Conservation (phyloP, 2,329 filamentous ascomycete species). For the Cryphonectria radicalis region DNA sequence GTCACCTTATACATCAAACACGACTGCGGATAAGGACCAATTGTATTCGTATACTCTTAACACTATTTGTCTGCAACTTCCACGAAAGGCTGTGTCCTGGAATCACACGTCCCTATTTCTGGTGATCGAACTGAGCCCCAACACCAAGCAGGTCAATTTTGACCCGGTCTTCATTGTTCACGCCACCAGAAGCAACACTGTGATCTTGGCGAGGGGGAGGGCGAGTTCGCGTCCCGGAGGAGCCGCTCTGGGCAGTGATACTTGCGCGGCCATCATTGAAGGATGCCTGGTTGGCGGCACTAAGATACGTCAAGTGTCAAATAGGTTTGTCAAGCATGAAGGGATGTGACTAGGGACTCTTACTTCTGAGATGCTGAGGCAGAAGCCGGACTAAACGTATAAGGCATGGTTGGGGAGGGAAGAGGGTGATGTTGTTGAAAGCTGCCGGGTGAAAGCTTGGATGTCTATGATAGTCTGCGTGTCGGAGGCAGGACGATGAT, state of each 20-base stretch:
- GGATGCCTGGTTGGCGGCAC: not conserved
- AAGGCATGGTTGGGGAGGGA: not conserved
- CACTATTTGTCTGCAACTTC: not conserved
- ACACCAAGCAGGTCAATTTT: not conserved
- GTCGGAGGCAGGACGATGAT: not conserved
- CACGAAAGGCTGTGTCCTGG: not conserved
- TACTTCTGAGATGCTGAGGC: not conserved
- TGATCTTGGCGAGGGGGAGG: not conserved
- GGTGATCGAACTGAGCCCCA: not conserved
- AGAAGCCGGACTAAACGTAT: not conserved
- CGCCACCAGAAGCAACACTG: not conserved
- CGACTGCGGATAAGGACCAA: accelerated
- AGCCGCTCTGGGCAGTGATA: not conserved
- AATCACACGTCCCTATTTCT: not conserved
- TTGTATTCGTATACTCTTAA: too few species aligned
- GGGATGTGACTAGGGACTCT: not conserved
- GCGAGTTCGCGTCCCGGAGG: not conserved
- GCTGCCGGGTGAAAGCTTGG: not conserved
- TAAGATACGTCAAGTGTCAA: not conserved
- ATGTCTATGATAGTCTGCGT: not conserved
- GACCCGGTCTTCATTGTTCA: not conserved
- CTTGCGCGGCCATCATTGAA: not conserved
- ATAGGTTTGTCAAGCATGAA: not conserved
- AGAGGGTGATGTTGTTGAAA: not conserved
- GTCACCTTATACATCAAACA: not conserved